A percentile compares a stretch with the other conserved stretches of the same genome.
Conservation (phyloP, 139 green algal species). For the Picocystis salinarum region DNA sequence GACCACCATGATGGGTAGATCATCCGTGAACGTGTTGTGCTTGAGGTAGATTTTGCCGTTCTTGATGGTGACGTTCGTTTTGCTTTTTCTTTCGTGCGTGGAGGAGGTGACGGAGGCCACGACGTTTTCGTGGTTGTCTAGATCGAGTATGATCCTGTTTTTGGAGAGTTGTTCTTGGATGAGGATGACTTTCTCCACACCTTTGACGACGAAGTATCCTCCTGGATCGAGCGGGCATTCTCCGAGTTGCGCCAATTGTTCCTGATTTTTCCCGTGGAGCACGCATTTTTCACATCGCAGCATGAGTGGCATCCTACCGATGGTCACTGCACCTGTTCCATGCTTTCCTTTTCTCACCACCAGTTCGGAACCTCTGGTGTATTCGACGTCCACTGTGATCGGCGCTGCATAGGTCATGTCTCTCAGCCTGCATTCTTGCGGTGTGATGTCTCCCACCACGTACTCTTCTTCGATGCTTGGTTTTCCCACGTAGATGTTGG, state of each 20-base stretch:
- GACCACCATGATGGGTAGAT: slow-evolving; percentile 73
- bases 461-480: slow-evolving; percentile 83
- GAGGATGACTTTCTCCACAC: slow-evolving; percentile 87
- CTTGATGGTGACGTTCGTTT: slow-evolving; percentile 82
- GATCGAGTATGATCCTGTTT: slow-evolving; percentile 97
- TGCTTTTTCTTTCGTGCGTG: slow-evolving; percentile 93
- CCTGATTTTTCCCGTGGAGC: slow-evolving; percentile 52
- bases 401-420: slow-evolving; percentile 92
- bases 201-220: slow-evolving; percentile 92
- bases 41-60: slow-evolving; percentile 66
- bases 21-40: slow-evolving; percentile 90
- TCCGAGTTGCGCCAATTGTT: slow-evolving; percentile 60
- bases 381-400: slow-evolving; percentile 95
- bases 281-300: slow-evolving; percentile 71
- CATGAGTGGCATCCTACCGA: slow-evolving; percentile 95
- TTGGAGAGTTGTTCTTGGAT: slow-evolving; percentile 99
- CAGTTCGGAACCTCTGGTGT: slow-evolving; percentile 79
- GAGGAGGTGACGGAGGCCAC: slow-evolving; percentile 49
- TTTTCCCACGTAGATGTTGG: slow-evolving; percentile 80
- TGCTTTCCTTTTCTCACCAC: slow-evolving; percentile 59
- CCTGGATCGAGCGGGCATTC: slow-evolving; percentile 96
- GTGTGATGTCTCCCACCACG: slow-evolving; percentile 63
- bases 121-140: slow-evolving; percentile 31
- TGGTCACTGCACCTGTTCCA: slow-evolving; percentile 54
- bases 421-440: slow-evolving; percentile 86